phyloP scores from a whole-genome alignment of 495 filamentous ascomycete species.

The Penicillium longicatenatum region DNA sequence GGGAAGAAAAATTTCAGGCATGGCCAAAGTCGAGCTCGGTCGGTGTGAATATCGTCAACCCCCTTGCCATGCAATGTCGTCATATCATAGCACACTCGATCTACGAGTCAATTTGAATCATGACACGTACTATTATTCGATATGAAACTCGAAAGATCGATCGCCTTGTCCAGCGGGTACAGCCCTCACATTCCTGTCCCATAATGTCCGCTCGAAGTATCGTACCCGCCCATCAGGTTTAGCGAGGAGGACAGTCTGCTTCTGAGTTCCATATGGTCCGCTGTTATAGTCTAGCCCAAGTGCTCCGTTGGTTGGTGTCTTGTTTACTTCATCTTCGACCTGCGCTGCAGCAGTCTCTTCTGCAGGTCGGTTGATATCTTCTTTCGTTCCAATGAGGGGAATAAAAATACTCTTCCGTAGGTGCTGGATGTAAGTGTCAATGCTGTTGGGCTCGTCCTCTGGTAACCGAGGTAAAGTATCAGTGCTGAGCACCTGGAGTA shows the following conservation, averaged over 20 bases:
- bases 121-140: conserved; percentile 19
- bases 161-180: conserved; percentile 64
- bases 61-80: conserved; percentile 2
- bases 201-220: conserved; percentile 83
- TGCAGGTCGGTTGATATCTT: conserved; percentile 30
- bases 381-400: conserved; percentile 65
- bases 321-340: conserved; percentile 26
- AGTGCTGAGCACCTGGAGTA: conserved; percentile 68
- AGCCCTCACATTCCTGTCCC: conserved; percentile 63
- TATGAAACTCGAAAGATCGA: conserved; percentile 42
- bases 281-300: conserved; percentile 32
- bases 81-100: conserved; percentile 4
- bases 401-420: conserved; percentile 84
- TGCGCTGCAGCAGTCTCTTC: conserved; percentile 54
- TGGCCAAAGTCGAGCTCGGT: background rate
- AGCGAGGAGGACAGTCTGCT: conserved; percentile 85
- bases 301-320: conserved; percentile 17
- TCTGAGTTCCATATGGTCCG: conserved; percentile 82
- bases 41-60: background rate
- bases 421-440: conserved; percentile 69
- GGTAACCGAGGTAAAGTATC: conserved; percentile 69
- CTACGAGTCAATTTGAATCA: background rate
- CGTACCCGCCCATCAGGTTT: conserved; percentile 72
- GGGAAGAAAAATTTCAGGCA: background rate
- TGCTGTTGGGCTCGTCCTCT: conserved; percentile 43